Conservation (phyloP, 2,329 filamentous ascomycete species). For the Trichophyton simii region DNA sequence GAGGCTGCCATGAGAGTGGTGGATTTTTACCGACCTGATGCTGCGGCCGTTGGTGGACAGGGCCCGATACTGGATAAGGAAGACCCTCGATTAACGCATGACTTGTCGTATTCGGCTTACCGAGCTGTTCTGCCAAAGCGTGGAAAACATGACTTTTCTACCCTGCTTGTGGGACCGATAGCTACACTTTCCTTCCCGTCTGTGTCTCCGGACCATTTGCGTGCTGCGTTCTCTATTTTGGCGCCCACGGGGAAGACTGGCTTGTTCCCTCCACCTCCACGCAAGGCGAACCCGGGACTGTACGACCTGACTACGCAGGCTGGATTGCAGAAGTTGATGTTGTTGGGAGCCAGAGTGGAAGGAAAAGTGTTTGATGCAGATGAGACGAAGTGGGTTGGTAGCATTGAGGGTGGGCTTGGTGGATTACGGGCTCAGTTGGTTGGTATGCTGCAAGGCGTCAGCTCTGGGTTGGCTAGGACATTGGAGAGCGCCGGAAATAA, state of each 20-base stretch:
- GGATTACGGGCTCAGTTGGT: constrained; percentile 73
- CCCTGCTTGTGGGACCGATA: constrained; percentile 69
- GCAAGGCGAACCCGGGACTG: constrained; percentile 65
- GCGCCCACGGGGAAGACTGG: constrained; percentile 48
- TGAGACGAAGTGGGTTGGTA: constrained; percentile 57
- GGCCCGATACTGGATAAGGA: constrained; percentile 26
- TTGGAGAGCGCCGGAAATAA: constrained; percentile 70
- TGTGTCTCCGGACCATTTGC: constrained; percentile 73
- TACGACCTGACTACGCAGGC: constrained; percentile 67
- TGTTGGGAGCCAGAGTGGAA: constrained; percentile 79
- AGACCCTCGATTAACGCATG: constrained; percentile 41
- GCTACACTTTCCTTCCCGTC: constrained; percentile 67
- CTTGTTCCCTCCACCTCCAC: constrained; percentile 64
- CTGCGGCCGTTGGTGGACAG: constrained; percentile 18
- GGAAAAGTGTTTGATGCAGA: constrained; percentile 69
- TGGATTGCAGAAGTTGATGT: constrained; percentile 72
- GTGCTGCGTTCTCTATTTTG: constrained; percentile 66
- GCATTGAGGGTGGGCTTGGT: constrained; percentile 69
- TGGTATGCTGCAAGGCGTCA: constrained; percentile 64
- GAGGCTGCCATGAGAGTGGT: constrained; percentile 70
- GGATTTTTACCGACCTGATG: constrained; percentile 60
- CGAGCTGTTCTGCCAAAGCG: constrained; percentile 38
- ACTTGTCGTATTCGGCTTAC: constrained; percentile 46
- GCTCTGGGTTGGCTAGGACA: constrained; percentile 61
- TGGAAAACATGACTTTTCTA: constrained; percentile 51